A percentile compares a stretch with the other conserved stretches of the same genome.
phyloP scores from a whole-genome alignment of 768 basidiomycete species.

The Auricularia auricula-judae region DNA sequence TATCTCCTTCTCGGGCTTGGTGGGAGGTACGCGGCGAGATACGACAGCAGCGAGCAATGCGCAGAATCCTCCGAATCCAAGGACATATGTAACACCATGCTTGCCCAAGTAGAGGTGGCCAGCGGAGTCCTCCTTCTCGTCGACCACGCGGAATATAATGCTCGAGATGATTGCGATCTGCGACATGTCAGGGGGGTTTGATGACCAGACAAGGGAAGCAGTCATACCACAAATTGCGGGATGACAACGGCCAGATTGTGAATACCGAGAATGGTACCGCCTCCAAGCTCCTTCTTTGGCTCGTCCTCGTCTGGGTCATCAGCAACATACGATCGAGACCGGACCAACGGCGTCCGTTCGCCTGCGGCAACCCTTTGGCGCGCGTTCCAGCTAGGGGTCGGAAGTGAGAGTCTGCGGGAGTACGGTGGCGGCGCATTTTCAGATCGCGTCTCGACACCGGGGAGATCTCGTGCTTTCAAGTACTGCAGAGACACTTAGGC shows the following conservation, averaged over 20 bases:
- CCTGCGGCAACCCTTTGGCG: background rate
- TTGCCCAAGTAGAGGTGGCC: slow-evolving; percentile 50
- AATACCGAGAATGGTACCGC: slow-evolving; percentile 87
- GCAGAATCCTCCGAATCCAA: slow-evolving; percentile 85
- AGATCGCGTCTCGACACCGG: slow-evolving; percentile 3
- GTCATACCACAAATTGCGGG: slow-evolving; percentile 75
- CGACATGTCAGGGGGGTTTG: background rate
- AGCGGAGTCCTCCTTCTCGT: slow-evolving; percentile 37
- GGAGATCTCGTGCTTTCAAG: slow-evolving; percentile 56
- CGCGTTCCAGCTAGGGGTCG: background rate
- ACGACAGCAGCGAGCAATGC: slow-evolving; percentile 70
- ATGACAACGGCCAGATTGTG: slow-evolving; percentile 93
- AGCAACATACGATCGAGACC: slow-evolving; percentile 20
- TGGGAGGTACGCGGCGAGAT: slow-evolving; percentile 76
- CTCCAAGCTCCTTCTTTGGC: slow-evolving; percentile 47
- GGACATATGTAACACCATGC: slow-evolving; percentile 87
- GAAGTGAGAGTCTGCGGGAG: background rate
- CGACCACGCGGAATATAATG: slow-evolving; percentile 73
- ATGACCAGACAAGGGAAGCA: slow-evolving; percentile 6
- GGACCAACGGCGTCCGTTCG: slow-evolving; percentile 26
- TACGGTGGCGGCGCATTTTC: background rate
- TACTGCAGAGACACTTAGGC: slow-evolving; percentile 23
- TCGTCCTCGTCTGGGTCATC: slow-evolving; percentile 33
- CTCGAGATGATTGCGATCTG: slow-evolving; percentile 83
- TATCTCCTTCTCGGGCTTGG: slow-evolving; percentile 87